Conservation (phyloP, 331 rosid species). For the Stylosanthes scabra region DNA sequence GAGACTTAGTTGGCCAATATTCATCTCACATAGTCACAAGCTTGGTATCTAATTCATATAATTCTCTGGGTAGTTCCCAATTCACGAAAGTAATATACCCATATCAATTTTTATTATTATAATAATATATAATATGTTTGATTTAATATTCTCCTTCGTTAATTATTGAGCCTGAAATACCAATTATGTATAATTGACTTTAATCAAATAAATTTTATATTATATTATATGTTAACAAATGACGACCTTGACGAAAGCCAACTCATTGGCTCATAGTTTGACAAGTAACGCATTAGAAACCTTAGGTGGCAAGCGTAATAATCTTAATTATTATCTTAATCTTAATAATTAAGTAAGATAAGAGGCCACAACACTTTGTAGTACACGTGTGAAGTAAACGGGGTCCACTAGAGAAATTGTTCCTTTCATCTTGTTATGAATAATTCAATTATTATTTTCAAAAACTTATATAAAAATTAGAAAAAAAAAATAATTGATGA, state of each 20-base stretch:
- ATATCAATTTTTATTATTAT: neutral
- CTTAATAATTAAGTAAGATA: constrained; percentile 37
- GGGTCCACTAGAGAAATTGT: constrained; percentile 5
- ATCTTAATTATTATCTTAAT: constrained; percentile 36
- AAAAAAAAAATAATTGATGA: no score
- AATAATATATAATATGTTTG: neutral
- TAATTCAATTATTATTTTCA: no score
- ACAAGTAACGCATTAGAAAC: constrained; percentile 35
- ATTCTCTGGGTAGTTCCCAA: neutral
- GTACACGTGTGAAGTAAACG: constrained; percentile 40
- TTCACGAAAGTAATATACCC: constrained; percentile 18
- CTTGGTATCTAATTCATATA: constrained; percentile 30
- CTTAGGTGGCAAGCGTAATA: constrained; percentile 37
- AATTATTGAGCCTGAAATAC: neutral
- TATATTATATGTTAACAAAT: no score
- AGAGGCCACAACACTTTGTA: constrained; percentile 30
- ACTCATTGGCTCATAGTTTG: constrained; percentile 23
- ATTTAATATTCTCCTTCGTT: neutral
- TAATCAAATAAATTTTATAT: constrained; percentile 1
- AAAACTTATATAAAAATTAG: no score
- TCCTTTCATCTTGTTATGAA: constrained; percentile 12
- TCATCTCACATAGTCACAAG: constrained; percentile 41
- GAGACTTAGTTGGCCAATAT: constrained; percentile 36
- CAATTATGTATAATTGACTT: constrained; percentile 25
- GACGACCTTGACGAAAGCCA: no score